Conservation (phyloP, 225 moss, liverwort and hornwort genomes). For the Straminergon stramineum region DNA sequence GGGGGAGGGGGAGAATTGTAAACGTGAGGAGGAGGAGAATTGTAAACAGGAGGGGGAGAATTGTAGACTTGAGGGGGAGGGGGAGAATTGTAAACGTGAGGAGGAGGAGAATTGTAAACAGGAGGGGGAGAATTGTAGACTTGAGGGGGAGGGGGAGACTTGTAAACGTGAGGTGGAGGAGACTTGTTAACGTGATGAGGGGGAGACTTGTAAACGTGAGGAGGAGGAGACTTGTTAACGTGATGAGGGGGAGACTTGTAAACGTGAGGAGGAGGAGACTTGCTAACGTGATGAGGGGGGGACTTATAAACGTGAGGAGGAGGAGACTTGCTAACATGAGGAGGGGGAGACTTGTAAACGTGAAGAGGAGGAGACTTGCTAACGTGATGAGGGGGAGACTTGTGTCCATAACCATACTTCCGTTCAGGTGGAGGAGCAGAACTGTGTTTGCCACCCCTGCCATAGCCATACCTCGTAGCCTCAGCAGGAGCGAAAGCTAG, state of each 20-base stretch:
- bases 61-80: background rate
- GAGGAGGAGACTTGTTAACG: too few relatives aligned
- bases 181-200: background rate
- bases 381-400: background rate
- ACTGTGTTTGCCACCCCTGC: background rate
- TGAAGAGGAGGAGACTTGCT: too few relatives aligned
- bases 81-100: background rate
- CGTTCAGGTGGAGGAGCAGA: background rate
- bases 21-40: background rate
- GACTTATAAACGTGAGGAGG: background rate
- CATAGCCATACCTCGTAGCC: background rate
- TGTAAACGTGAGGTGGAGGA: background rate
- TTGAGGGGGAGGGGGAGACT: background rate
- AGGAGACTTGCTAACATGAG: background rate
- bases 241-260: background rate
- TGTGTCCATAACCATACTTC: background rate
- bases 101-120: background rate
- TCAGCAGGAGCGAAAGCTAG: background rate
- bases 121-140: background rate
- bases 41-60: background rate
- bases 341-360: background rate
- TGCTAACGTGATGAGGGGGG: background rate
- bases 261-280: background rate
- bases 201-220: background rate
- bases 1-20: background rate